These are phyloP conservation scores for Solanum stenotomum DNA, from an alignment of 257 asterid species.

Conservation along the genomic window DNA sequence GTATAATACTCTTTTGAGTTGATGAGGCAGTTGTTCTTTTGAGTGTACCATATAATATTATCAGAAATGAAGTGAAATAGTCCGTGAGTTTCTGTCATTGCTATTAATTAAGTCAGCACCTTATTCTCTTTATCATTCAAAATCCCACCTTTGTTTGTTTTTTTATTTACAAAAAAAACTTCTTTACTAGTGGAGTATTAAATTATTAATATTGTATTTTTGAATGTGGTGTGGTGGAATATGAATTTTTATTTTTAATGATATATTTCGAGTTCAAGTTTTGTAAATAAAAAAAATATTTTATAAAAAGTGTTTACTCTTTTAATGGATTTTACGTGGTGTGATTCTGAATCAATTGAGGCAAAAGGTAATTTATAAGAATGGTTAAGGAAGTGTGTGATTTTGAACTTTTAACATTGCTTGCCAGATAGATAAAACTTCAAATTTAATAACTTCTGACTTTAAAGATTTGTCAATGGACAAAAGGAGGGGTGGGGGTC, in stretches of 20 bases:
- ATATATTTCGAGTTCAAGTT: neutral
- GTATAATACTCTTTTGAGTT: constrained; percentile 3
- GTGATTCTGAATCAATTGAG: neutral
- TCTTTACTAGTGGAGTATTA: neutral
- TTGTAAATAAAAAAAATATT: neutral
- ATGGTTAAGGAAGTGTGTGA: too few relatives aligned
- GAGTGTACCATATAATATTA: neutral
- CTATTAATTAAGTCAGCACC: constrained; percentile 14
- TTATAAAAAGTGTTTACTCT: too few relatives aligned
- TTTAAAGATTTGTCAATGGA: neutral
- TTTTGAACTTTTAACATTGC: neutral
- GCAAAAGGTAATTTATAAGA: too few relatives aligned
- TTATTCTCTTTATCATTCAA: neutral
- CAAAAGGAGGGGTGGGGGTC: neutral
- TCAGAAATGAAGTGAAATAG: constrained; percentile 28
- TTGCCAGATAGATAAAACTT: neutral
- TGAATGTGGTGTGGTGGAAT: neutral
- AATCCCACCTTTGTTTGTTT: neutral
- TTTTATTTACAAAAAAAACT: fast-evolving
- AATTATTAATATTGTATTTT: neutral
- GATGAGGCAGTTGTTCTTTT: constrained; percentile 15
- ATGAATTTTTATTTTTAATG: neutral
- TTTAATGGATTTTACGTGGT: neutral
- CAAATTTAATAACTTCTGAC: neutral
- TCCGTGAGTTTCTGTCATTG: constrained; percentile 60